Base-by-base conservation (phyloP, 352 stramenopile genomes). In the Phytophthora foliorum region DNA sequence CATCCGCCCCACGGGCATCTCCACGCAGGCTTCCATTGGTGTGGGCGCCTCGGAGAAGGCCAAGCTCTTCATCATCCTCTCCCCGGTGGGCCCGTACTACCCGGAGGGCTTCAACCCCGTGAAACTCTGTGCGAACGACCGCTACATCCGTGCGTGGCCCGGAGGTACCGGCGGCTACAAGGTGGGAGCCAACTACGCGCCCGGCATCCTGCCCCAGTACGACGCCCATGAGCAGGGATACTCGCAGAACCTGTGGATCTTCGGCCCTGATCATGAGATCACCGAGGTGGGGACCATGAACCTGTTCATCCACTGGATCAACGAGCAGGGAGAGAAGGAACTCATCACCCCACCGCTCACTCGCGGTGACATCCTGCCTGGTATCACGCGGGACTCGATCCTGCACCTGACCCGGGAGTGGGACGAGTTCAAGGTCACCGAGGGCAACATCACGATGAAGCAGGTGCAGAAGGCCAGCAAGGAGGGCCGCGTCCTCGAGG, bases 21-120 rank as follows among this genome's bases (percentile, higher is more conserved):
- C 88, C 63, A 98, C 92, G 0, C 69, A 99, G 73, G 90, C 89
- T 21, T 97, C 84, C 50, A 90, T 99, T 53, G 94, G 96, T 39
- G 80, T 99, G 11, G 82, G 82, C 9, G 77, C 91, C n/a, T 95
- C 94, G 24, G 71, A 91, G 27, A 90, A 89, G 51, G 80, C 98
- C 64, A 95, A 98, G 62, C 78, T 99, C 24, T 99, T 97, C 70
- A 90, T 98, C 36, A 99, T 99, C 61, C 85, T 97, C 25, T 98
- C 89, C 53, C 98, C 98, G 9, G 97, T 99, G 8, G 98, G 98
- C 17, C 98, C 98, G 7, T 99, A 99, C 84, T 99, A 99, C 81
- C 94, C 97, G 56, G 93, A 97, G 57, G 94, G 93, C 41, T 97
- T 98, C 67, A 96, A 96, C 74, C 89, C 92, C 0, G 88, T 98